Base-by-base conservation (phyloP, 352 stramenopile species). In the Pythium phragmitis region DNA sequence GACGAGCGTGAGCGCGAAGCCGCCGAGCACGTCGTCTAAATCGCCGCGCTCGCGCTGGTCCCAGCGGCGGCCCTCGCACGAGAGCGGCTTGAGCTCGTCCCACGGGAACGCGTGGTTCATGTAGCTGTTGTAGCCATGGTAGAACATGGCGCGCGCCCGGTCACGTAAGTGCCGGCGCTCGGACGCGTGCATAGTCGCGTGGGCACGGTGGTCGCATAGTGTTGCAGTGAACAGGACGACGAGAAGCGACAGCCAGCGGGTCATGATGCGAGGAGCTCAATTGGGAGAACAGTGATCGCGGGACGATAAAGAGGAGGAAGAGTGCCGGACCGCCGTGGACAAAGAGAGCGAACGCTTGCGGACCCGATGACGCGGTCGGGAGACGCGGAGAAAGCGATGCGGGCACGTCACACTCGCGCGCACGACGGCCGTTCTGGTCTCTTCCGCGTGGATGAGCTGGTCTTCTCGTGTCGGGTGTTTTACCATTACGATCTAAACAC, bases 1-100 rank as follows among this genome's bases (percentile, higher is more conserved):
- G 19, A 97, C 76, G 11, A 98, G 79, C 33, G 87, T 96, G 52
- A 94, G 73, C 13, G 84, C 88, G 61, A 82, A 96, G 11, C 88
- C 87, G 33, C 87, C 88, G 16, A 95, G 74, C 33, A 89, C 74
- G 62, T 96, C 85, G 73, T 97, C 88, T 52, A 96, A 66, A 48
- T 93, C 85, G n/a, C 88, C 87, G 16, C 88, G 80, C 68, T 92
- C 79, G 11, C 85, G 80, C 17, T 67, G 63, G 69, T 96, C 85
- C 85, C 88, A 96, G 4, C 86, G 76, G 0, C 87, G 70, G 11
- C 85, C 85, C 30, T 86, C 69, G 53, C 87, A 96, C 55, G 75
- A 91, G 19, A 96, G 63, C 30, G 89, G 89, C 69, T 92, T 91
- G 47, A 97, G 75, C 67, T 97, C 88, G 62, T 94, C 88, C 87